These are phyloP conservation scores for Amaranthus hypochondriacus DNA, from an alignment of 148 eudicot genomes.

Conservation along the genomic window DNA sequence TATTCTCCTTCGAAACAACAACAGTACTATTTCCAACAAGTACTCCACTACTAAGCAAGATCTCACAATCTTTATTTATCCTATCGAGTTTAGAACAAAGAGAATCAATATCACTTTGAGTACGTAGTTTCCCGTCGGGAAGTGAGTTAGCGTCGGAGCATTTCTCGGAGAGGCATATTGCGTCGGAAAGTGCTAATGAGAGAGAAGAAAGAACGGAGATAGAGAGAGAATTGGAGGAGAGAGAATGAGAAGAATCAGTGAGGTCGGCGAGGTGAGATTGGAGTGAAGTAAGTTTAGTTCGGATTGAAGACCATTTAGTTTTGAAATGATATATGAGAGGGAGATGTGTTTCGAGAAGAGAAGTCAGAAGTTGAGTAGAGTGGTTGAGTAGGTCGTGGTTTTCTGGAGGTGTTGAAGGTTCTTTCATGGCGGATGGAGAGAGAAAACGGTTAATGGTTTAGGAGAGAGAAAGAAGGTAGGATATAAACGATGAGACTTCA, in stretches of 20 bases:
- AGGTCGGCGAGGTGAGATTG: constrained; percentile 40
- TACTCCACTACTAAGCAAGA: constrained; percentile 44
- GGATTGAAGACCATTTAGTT: constrained; percentile 59
- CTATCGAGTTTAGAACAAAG: constrained; percentile 46
- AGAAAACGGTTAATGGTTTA: no score
- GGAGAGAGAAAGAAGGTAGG: neutral
- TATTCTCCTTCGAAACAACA: constrained; percentile 2
- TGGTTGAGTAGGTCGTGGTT: constrained; percentile 16
- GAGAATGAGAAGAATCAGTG: constrained; percentile 20
- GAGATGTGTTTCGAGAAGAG: constrained; percentile 36
- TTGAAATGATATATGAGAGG: constrained; percentile 46
- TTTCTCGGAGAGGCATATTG: constrained; percentile 37
- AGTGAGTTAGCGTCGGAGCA: constrained; percentile 36
- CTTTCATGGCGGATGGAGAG: constrained; percentile 33
- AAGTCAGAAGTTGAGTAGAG: constrained; percentile 25
- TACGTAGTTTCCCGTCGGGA: constrained; percentile 58
- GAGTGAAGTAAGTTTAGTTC: constrained; percentile 51
- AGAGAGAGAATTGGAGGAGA: constrained; percentile 33
- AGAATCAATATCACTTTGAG: constrained; percentile 70
- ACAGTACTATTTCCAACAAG: constrained; percentile 19
- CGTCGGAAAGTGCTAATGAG: constrained; percentile 40
- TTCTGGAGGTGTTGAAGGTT: constrained; percentile 17
- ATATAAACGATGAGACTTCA: neutral
- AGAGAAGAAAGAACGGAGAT: constrained; percentile 42
- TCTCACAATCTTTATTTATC: constrained; percentile 43